Evolutionary conservation across 2,329 filamentous ascomycete species (phyloP), one percentile per base, ranked within the genome.

Genomic region (Botrytis cinerea): DNA sequence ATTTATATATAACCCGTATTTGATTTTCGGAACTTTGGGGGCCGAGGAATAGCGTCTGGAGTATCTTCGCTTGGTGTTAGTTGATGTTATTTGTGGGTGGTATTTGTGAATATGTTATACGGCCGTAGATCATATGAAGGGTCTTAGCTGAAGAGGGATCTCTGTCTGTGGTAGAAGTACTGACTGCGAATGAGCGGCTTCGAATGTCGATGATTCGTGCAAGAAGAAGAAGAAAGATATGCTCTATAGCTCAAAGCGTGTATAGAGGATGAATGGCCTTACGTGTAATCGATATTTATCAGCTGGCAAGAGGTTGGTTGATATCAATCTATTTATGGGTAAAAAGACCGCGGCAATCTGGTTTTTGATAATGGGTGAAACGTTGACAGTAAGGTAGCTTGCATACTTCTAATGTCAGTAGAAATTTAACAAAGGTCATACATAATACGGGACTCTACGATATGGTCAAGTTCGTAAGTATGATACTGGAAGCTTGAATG

Each of bases 371-470:
- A 7, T 2, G 48, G 12, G 25, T 1, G 4, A n/a, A 5, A 16
- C 0, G 12, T n/a, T 14, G 25, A 25, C 0, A 51, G 1, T 7
- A 3, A n/a, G 12, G 16, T 7, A 1, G 0, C 1, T 0, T n/a
- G 16, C 5, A 2, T 14, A 16, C n/a, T 14, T 16, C 0, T n/a
- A 6, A n/a, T n/a, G 5, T 0, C 25, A 16, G 1, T 54, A n/a
- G 7, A 10, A 54, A 54, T 1, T n/a, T 3, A 16, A 12, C 6
- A 54, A 7, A 7, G 48, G 6, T 16, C 2, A 16, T n/a, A 5
- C 2, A 16, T n/a, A 5, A 7, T 1, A 7, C 5, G n/a, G 12
- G 5, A 6, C 46, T 25, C 22, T 51, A 14, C 9, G 4, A 51
- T 51, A 14, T n/a, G 4, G 14, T 51, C 12, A 12, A 51, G 46